Evolutionary conservation across 1,284 basidiomycete species (phyloP).

Genomic region (Marasmius fiardii): DNA sequence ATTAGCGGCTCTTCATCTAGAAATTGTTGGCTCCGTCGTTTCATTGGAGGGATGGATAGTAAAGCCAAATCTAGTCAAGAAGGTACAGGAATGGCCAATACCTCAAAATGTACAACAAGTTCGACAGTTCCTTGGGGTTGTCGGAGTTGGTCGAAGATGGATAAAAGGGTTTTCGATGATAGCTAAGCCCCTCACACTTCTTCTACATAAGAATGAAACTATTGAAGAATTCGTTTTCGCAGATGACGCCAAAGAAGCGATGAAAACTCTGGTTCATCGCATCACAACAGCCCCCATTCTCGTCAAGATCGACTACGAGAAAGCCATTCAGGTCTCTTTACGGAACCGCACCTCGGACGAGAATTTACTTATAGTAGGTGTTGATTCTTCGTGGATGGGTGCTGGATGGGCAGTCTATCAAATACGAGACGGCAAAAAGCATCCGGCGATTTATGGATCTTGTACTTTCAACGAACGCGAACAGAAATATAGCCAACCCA

Average conservation of each 20-base stretch:
- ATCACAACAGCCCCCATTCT: slow-evolving; percentile 25
- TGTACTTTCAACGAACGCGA: slow-evolving; percentile 30
- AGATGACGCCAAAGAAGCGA: slow-evolving; percentile 17
- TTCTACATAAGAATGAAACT: slow-evolving; percentile 14
- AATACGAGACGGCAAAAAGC: slow-evolving; percentile 16
- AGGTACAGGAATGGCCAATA: no score
- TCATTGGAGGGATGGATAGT: slow-evolving; percentile 27
- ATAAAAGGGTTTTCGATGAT: no score
- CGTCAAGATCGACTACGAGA: slow-evolving; percentile 24
- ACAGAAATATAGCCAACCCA: slow-evolving; percentile 32
- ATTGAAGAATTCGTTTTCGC: slow-evolving; percentile 19
- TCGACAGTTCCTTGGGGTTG: no score
- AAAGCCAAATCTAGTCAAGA: slow-evolving; percentile 22
- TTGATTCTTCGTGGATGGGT: slow-evolving; percentile 29
- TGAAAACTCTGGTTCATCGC: slow-evolving; percentile 23
- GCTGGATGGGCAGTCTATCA: slow-evolving; percentile 31
- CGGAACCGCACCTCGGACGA: slow-evolving; percentile 16
- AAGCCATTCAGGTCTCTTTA: slow-evolving; percentile 10
- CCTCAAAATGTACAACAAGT: no score
- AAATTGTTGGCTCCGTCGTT: slow-evolving; percentile 26
- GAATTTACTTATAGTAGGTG: slow-evolving; percentile 26
- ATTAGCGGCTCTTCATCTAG: slow-evolving; percentile 18
- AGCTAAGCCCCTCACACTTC: slow-evolving; percentile 24
- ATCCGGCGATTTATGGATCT: slow-evolving; percentile 27
- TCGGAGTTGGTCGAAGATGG: no score